These are phyloP conservation scores for Vinca minor DNA, from an alignment of 257 asterid species.

Conservation along the genomic window DNA sequence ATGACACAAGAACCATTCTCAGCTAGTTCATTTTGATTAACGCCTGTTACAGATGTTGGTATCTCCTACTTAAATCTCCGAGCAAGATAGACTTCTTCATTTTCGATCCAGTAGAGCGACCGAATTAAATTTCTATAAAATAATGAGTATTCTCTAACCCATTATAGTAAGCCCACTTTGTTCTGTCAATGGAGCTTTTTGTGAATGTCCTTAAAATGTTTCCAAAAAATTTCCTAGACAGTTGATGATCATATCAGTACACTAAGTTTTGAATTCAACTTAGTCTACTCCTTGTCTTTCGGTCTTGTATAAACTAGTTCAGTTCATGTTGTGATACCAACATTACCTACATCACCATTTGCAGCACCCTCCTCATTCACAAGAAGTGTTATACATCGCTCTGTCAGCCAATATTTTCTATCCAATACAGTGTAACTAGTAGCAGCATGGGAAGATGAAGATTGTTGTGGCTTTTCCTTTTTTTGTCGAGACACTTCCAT, in stretches of 20 bases:
- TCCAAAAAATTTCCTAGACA: conserved; percentile 22
- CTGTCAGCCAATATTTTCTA: conserved; percentile 29
- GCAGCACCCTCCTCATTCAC: conserved; percentile 18
- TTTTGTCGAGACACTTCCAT: conserved; percentile 35
- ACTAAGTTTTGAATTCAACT: conserved; percentile 52
- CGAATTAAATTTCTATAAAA: conserved; percentile 30
- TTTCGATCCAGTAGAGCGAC: conserved; percentile 72
- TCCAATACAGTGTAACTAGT: conserved; percentile 42
- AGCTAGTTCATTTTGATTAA: conserved; percentile 24
- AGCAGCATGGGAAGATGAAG: conserved; percentile 42
- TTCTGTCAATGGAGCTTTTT: conserved; percentile 10
- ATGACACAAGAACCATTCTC: conserved; percentile 16
- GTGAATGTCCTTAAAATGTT: conserved; percentile 13
- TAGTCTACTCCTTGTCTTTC: conserved; percentile 36
- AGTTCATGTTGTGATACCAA: conserved; percentile 6
- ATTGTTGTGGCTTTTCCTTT: conserved; percentile 52
- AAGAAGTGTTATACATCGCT: conserved; percentile 28
- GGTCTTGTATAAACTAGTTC: conserved; percentile 21
- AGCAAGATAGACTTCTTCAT: conserved; percentile 80
- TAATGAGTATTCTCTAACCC: conserved; percentile 36
- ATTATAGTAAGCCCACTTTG: conserved; percentile 20
- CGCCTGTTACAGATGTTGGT: conserved; percentile 25
- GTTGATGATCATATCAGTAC: conserved; percentile 40
- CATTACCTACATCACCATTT: conserved; percentile 25
- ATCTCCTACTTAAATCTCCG: conserved; percentile 69